Percentiles rank a stretch among this genome's conserved stretches.
Evolutionary conservation across 257 asterid species (phyloP).

Genomic region (Gynochthodes officinalis): DNA sequence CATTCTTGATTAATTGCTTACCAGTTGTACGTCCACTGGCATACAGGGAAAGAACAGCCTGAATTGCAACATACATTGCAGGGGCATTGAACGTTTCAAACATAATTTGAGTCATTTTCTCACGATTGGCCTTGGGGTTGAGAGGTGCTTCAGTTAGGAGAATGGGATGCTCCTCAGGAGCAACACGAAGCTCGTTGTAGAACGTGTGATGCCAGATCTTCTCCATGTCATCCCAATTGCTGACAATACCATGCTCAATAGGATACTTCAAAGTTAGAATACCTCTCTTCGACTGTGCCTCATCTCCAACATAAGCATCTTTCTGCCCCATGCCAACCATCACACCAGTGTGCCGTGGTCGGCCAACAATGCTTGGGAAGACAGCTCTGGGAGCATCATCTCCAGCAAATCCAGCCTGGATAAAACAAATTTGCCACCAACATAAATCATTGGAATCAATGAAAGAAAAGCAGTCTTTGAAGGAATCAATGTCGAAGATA

Average conservation of each 20-base stretch:
- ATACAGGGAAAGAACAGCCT: constrained; percentile 28
- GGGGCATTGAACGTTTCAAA: constrained; percentile 23
- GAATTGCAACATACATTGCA: constrained; percentile 21
- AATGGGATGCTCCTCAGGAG: constrained; percentile 59
- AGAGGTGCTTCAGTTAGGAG: constrained; percentile 61
- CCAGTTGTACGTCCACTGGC: constrained; percentile 32
- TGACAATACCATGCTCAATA: constrained; percentile 53
- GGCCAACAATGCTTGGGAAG: constrained; percentile 27
- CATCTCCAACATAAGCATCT: constrained; percentile 20
- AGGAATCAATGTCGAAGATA: not conserved
- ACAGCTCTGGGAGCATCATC: constrained; percentile 33
- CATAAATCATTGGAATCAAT: not conserved
- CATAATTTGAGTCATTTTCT: constrained; percentile 47
- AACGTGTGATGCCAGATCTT: constrained; percentile 54
- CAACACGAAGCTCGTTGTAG: constrained; percentile 53
- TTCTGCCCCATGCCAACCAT: constrained; percentile 25
- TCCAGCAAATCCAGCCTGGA: constrained; percentile 31
- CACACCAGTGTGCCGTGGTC: constrained; percentile 20
- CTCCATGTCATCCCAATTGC: constrained; percentile 62
- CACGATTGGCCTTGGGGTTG: constrained; percentile 63
- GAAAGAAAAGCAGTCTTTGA: not conserved
- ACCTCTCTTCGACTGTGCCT: constrained; percentile 21
- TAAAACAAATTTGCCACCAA: not conserved
- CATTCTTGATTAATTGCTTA: not conserved
- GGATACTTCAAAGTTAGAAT: constrained; percentile 32